phyloP scores from a whole-genome alignment of 2,329 filamentous ascomycete species.

The Penicillium sp. region DNA sequence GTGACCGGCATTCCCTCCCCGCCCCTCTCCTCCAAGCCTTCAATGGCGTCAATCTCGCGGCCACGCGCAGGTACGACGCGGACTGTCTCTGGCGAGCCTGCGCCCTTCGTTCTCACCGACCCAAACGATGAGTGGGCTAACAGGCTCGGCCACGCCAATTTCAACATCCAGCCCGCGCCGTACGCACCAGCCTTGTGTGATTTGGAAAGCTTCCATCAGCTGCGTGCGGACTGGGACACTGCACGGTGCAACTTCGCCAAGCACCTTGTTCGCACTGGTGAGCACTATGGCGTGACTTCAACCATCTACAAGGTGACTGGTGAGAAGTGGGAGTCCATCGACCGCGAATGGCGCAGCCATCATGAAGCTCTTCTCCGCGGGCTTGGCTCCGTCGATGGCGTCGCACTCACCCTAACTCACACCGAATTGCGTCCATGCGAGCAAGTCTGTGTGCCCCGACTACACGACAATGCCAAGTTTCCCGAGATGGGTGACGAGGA shows the following conservation, averaged over 20 bases:
- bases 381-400: constrained; percentile 38
- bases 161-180: constrained; percentile 79
- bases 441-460: constrained; percentile 48
- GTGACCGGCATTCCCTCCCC: constrained; percentile 62
- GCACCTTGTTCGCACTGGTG: constrained; percentile 81
- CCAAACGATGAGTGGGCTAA: constrained; percentile 77
- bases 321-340: constrained; percentile 83
- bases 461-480: constrained; percentile 71
- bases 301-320: constrained; percentile 85
- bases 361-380: constrained; percentile 66
- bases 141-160: constrained; percentile 88
- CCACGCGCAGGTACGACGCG: constrained; percentile 48
- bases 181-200: constrained; percentile 69
- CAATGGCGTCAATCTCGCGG: constrained; percentile 70
- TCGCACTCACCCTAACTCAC: constrained; percentile 41
- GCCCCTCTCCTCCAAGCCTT: constrained; percentile 74
- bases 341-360: constrained; percentile 70
- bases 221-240: constrained; percentile 78
- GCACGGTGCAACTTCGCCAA: constrained; percentile 86
- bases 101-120: constrained; percentile 65
- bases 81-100: constrained; percentile 49
- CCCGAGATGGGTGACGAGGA: constrained; percentile 85
- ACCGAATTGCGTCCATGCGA: constrained; percentile 50
- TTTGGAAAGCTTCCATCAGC: constrained; percentile 60
- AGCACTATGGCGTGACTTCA: constrained; percentile 88